Base-by-base conservation (phyloP, 2,329 filamentous ascomycete genomes). In the Coleophoma eucalyptorum region DNA sequence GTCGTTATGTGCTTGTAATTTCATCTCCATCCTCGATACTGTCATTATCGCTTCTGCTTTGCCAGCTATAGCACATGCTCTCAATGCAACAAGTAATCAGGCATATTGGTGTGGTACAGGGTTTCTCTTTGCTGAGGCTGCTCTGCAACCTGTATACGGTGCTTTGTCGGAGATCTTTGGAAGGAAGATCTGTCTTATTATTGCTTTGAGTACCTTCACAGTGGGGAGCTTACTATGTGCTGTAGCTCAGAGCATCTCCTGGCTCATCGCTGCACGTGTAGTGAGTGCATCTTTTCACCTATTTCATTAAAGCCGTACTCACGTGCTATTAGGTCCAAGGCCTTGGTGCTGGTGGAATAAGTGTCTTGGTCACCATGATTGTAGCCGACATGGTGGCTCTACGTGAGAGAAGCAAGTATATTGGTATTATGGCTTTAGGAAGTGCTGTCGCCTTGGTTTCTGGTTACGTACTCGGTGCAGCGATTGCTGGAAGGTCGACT, bases 311-410 rank as follows among this genome's bases (percentile, higher is more conserved):
- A 26, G 10, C 26, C 26, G 10, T 26, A 5, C n/a, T 37, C n/a
- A 21, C 43, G 5, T 15, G 6, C 21, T 18, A 8, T 21, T 26
- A 57, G 55, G 40, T 59, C 11, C 53, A 58, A 38, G 81, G 82
- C 0, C 58, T 77, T 3, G 76, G 75, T 0, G 69, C 65, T 0
- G 75, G 71, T 2, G 76, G 75, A 1, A 69, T 73, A 54, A 68
- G 68, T 50, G 59, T 73, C 26, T 62, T 78, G 3, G 66, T 69
- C 3, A 72, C 73, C 31, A 71, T 79, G 47, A 69, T 81, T 16
- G 64, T 79, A 3, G 73, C 70, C n/a, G 78, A 80, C 50, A 61
- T 80, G 13, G 70, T 79, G 1, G 70, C 75, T 0, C 62, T 81
- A n/a, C 62, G 70, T 6, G 68, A 77, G 53, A 62, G 77, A 45